Evolutionary conservation across 352 stramenopile genomes (phyloP).

Genomic region (Poterioochromonas sp.): DNA sequence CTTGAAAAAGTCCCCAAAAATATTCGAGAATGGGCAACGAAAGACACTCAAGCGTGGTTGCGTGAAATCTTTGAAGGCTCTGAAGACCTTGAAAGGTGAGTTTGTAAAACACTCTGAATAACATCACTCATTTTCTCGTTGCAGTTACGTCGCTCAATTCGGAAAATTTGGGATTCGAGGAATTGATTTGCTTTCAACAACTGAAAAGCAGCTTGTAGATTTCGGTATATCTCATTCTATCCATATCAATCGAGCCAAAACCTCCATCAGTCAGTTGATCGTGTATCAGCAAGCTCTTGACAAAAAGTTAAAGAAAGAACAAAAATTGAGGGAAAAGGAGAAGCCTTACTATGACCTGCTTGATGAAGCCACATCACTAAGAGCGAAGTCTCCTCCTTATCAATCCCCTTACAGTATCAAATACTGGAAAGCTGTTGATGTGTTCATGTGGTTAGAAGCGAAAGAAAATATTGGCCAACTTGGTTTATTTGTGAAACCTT

Average conservation of each 20-base stretch:
- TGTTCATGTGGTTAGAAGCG: background rate
- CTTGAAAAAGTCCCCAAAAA: background rate
- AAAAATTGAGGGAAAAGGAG: background rate
- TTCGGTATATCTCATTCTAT: constrained; percentile 4
- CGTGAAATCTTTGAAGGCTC: constrained; percentile 14
- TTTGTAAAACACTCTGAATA: background rate
- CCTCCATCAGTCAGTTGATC: background rate
- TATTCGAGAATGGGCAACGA: background rate
- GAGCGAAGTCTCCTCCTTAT: background rate
- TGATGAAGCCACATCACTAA: background rate
- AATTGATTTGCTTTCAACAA: constrained; percentile 7
- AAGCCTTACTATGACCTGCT: background rate
- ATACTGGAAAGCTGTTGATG: constrained; percentile 16
- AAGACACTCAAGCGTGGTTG: background rate
- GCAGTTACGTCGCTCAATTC: background rate
- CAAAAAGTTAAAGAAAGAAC: background rate
- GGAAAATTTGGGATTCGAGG: background rate
- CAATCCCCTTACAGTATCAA: background rate
- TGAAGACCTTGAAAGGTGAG: background rate
- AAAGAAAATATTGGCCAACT: background rate
- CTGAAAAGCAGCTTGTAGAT: background rate
- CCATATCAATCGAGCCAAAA: background rate
- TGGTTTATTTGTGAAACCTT: constrained; percentile 1
- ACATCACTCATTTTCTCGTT: constrained; percentile 8
- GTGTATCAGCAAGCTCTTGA: background rate